Evolutionary conservation across 169 alveolate genomes (phyloP).

Genomic region (Plasmodium cynomolgi): DNA sequence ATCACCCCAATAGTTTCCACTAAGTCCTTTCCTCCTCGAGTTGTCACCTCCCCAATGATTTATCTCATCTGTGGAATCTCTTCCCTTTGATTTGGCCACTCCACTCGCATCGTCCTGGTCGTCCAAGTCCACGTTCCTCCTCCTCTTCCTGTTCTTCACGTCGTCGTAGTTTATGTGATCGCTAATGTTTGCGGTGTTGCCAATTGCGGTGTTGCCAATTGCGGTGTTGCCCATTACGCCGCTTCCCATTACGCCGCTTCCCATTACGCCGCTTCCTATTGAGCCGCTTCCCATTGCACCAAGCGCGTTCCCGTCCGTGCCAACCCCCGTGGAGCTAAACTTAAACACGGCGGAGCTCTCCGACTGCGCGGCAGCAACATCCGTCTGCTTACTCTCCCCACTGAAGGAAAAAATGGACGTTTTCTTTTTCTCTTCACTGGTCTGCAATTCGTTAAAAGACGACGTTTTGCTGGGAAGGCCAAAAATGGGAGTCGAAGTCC

Average conservation of each 20-base stretch:
- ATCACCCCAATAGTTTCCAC: background rate
- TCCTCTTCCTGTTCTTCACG: constrained; percentile 42
- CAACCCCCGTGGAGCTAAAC: background rate
- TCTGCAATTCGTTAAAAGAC: background rate
- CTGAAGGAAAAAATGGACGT: background rate
- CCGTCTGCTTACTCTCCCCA: background rate
- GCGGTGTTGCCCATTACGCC: background rate
- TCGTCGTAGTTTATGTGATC: constrained; percentile 58
- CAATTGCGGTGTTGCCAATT: background rate
- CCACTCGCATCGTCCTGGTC: background rate
- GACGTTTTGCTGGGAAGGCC: background rate
- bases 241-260: background rate
- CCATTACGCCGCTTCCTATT: background rate
- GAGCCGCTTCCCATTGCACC: background rate
- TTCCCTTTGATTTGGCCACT: background rate
- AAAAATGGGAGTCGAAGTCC: constrained; percentile 1
- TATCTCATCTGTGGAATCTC: constrained; percentile 2
- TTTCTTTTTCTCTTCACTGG: constrained; percentile 9
- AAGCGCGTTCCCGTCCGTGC: background rate
- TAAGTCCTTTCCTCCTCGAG: background rate
- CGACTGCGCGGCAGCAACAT: background rate
- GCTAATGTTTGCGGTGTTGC: background rate
- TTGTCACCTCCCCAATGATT: background rate
- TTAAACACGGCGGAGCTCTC: background rate
- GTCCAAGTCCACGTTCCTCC: constrained; percentile 49